Percentiles rank a stretch among this genome's conserved stretches.
These are phyloP conservation scores for Candida sanyaensis DNA, from an alignment of 1,139 yeast species.

Conservation along the genomic window DNA sequence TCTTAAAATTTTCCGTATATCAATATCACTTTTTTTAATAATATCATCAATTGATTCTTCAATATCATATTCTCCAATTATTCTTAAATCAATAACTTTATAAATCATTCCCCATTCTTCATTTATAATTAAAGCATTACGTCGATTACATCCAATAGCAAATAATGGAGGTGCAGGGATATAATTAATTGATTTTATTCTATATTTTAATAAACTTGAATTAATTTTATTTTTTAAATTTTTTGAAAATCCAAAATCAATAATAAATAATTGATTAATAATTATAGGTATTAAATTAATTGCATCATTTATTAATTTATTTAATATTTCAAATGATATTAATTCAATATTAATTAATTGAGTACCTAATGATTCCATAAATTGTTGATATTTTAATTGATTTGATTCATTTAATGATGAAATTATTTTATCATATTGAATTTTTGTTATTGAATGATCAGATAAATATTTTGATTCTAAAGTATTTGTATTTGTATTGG, in stretches of 20 bases:
- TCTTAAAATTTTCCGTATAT: constrained; percentile 35
- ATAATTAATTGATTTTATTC: constrained; percentile 45
- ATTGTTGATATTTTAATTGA: constrained; percentile 22
- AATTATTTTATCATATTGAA: constrained; percentile 14
- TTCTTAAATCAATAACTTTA: constrained; percentile 54
- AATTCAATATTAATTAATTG: constrained; percentile 10
- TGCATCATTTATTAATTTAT: constrained; percentile 8
- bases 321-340: constrained; percentile 1
- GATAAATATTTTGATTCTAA: constrained; percentile 16
- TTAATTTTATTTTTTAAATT: constrained; percentile 31
- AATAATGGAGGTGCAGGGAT: constrained; percentile 50
- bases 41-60: constrained; percentile 19
- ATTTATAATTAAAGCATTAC: constrained; percentile 57
- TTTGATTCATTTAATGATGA: constrained; percentile 11
- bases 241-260: constrained; percentile 31
- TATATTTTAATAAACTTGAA: constrained; percentile 36
- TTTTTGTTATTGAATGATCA: constrained; percentile 24
- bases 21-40: constrained; percentile 32
- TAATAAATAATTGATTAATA: constrained; percentile 34
- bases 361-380: constrained; percentile 11
- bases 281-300: constrained; percentile 15
- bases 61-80: constrained; percentile 4
- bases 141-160: constrained; percentile 49
- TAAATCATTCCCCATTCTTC: constrained; percentile 55
- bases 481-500: too few species aligned